These are phyloP conservation scores for Claviceps fusiformis DNA, from an alignment of 2,329 filamentous ascomycete genomes.

Conservation along the genomic window DNA sequence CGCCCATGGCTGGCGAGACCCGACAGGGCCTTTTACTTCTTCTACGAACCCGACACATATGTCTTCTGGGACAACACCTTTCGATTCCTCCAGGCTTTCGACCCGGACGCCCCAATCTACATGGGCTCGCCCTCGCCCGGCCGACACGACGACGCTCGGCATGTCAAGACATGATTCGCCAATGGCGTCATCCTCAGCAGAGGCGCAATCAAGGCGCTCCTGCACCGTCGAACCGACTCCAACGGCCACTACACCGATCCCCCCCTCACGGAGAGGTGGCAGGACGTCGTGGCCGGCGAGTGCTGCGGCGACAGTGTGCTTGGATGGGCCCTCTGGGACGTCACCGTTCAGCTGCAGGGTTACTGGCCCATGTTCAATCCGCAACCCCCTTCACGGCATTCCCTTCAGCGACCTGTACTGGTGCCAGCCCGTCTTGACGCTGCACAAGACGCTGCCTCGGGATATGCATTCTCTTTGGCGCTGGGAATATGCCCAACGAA, in stretches of 20 bases:
- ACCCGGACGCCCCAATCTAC: conserved; percentile 33
- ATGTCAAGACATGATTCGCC: conserved; percentile 32
- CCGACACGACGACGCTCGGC: conserved; percentile 15
- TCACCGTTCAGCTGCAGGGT: conserved; percentile 27
- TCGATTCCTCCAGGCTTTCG: conserved; percentile 32
- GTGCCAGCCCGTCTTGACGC: conserved; percentile 42
- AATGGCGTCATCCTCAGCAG: conserved; percentile 42
- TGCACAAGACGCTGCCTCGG: conserved; percentile 40
- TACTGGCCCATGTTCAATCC: conserved; percentile 42
- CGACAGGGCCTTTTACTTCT: conserved; percentile 40
- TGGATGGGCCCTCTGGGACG: conserved; percentile 32
- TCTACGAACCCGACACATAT: conserved; percentile 42
- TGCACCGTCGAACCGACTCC: conserved; percentile 19
- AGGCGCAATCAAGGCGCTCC: conserved; percentile 33
- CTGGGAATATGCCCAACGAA: conserved; percentile 38
- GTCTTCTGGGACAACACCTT: conserved; percentile 28
- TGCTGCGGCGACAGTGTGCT: conserved; percentile 42
- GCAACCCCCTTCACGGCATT: conserved; percentile 37
- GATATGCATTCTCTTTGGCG: conserved; percentile 39
- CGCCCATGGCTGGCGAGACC: conserved; percentile 32
- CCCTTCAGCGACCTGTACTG: conserved; percentile 35
- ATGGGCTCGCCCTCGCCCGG: conserved; percentile 38
- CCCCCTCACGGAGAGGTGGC: conserved; percentile 32
- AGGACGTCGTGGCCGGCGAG: conserved; percentile 27
- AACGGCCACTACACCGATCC: conserved; percentile 26